Conservation (phyloP, 345 rosid species). For the Corymbia maculata region DNA sequence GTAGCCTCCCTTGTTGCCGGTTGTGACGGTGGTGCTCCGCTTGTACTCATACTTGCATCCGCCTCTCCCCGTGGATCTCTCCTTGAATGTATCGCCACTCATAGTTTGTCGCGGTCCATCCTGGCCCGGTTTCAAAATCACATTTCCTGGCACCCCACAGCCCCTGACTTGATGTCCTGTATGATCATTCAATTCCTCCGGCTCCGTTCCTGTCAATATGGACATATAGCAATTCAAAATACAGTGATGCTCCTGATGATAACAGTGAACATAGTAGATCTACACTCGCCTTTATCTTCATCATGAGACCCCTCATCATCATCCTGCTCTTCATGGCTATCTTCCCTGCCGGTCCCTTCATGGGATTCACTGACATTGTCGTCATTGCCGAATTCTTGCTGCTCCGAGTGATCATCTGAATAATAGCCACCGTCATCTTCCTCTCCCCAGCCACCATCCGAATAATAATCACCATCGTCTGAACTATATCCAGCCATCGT, state of each 20-base stretch:
- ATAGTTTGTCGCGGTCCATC: not conserved
- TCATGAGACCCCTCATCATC: not conserved
- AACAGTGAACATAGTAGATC: not conserved
- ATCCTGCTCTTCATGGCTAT: not conserved
- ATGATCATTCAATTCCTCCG: not conserved
- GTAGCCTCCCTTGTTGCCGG: slow-evolving; percentile 5
- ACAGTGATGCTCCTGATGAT: not conserved
- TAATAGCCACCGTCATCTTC: not conserved
- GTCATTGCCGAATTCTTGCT: not conserved
- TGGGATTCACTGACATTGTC: not conserved
- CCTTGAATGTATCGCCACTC: not conserved
- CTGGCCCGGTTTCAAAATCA: not conserved
- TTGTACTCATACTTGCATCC: slow-evolving; percentile 5
- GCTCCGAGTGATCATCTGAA: not conserved
- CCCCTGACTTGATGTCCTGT: not conserved
- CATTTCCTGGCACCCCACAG: not conserved
- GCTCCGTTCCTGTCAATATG: not conserved
- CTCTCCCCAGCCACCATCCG: not conserved
- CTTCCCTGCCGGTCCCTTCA: not conserved
- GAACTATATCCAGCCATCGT: not conserved
- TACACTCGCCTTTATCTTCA: not conserved
- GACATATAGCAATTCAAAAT: not conserved
- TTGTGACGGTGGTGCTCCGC: not conserved
- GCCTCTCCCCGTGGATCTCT: not conserved
- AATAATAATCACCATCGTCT: not conserved